Percentiles rank a stretch among this genome's conserved stretches.
Evolutionary conservation across 2,329 filamentous ascomycete genomes (phyloP).

Genomic region (Xylaria sp.): DNA sequence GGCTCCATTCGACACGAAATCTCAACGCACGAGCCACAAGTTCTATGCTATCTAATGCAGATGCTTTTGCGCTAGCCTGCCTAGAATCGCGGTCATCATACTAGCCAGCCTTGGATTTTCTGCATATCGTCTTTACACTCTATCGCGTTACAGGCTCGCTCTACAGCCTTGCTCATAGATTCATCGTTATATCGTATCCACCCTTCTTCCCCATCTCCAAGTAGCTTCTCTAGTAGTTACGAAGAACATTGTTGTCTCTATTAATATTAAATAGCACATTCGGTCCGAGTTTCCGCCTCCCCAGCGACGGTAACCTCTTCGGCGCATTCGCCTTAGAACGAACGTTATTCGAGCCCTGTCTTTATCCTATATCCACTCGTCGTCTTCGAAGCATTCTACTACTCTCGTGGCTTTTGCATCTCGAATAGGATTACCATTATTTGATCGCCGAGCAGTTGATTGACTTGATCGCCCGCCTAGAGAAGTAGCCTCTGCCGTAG

Average conservation of each 20-base stretch:
- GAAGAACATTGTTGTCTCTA: not conserved
- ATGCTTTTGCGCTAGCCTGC: slow-evolving; percentile 25
- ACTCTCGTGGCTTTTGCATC: not conserved
- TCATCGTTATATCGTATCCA: slow-evolving; percentile 11
- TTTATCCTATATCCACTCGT: slow-evolving; percentile 10
- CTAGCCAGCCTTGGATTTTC: slow-evolving; percentile 37
- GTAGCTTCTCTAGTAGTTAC: not conserved
- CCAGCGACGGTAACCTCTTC: not conserved
- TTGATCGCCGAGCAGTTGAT: not conserved
- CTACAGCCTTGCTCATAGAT: slow-evolving; percentile 21
- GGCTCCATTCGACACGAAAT: not conserved
- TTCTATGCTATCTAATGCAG: slow-evolving; percentile 25
- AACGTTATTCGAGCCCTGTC: not conserved
- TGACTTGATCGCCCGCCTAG: not conserved
- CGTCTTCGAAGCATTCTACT: not conserved
- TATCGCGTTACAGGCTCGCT: slow-evolving; percentile 29
- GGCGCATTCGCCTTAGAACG: slow-evolving; percentile 17
- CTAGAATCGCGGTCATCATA: slow-evolving; percentile 10
- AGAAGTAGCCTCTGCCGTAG: not conserved
- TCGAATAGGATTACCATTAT: not conserved
- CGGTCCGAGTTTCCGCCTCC: not conserved
- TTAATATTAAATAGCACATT: not conserved
- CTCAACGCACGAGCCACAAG: slow-evolving; percentile 29
- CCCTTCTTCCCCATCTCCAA: slow-evolving; percentile 4
- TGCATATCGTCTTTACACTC: slow-evolving; percentile 23